These are phyloP conservation scores for Lachnellula cervina DNA, from an alignment of 2,329 filamentous ascomycete genomes.

Conservation along the genomic window DNA sequence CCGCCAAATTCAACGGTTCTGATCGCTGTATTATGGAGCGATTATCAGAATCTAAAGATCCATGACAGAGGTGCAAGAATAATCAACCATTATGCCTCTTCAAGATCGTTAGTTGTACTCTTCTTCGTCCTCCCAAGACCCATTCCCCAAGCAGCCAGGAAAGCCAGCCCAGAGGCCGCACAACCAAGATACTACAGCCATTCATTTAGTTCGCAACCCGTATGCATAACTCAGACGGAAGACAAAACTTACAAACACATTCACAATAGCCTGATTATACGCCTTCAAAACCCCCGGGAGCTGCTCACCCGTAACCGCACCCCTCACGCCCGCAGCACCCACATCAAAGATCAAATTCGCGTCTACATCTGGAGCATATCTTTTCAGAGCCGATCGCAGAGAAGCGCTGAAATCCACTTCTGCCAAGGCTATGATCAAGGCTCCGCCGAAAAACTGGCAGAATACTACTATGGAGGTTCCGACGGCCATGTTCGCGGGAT, in stretches of 20 bases:
- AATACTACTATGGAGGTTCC: conserved; percentile 34
- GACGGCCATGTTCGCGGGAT: conserved; percentile 28
- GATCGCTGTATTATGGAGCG: neutral
- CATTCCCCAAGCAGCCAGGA: conserved; percentile 11
- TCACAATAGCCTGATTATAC: conserved; percentile 34
- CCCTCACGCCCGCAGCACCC: conserved; percentile 36
- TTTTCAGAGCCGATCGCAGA: conserved; percentile 28
- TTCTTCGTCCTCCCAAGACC: neutral
- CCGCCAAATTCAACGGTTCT: neutral
- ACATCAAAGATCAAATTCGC: conserved; percentile 34
- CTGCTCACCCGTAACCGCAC: conserved; percentile 29
- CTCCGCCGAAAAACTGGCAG: conserved; percentile 30
- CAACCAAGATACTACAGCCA: conserved; percentile 10
- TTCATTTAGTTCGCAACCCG: neutral
- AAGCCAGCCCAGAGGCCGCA: conserved; percentile 6
- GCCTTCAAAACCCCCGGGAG: conserved; percentile 36
- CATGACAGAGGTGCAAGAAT: neutral
- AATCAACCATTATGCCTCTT: no score
- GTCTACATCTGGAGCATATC: conserved; percentile 32
- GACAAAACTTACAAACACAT: conserved; percentile 11
- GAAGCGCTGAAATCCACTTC: conserved; percentile 29
- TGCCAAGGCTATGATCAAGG: conserved; percentile 28
- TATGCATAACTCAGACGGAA: neutral
- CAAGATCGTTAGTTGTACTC: no score
- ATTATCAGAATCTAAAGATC: neutral